A percentile compares a stretch with the other conserved stretches of the same genome.
Conservation (phyloP, 2,329 filamentous ascomycete genomes). For the Didymella glomerata region DNA sequence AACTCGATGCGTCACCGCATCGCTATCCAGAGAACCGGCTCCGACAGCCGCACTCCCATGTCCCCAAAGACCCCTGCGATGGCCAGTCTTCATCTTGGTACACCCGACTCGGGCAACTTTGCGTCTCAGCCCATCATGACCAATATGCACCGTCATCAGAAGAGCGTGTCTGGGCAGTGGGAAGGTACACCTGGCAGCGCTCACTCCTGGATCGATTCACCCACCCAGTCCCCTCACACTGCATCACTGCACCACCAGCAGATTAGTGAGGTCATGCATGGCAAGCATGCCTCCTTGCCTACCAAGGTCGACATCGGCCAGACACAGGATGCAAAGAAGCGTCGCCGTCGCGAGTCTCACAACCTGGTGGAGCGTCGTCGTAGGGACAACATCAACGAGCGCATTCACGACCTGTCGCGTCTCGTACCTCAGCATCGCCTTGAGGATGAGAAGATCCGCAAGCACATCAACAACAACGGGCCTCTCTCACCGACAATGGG, state of each 20-base stretch:
- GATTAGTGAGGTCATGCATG: constrained; percentile 88
- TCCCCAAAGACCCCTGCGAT: constrained; percentile 86
- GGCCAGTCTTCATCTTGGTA: constrained; percentile 74
- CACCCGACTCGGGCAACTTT: constrained; percentile 76
- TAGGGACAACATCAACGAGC: constrained; percentile 97
- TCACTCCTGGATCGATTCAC: constrained; percentile 87
- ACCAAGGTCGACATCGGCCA: constrained; percentile 77
- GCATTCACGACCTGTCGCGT: constrained; percentile 94
- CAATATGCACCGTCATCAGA: constrained; percentile 73
- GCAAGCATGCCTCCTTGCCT: constrained; percentile 87
- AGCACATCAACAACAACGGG: constrained; percentile 91
- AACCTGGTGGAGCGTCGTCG: constrained; percentile 94
- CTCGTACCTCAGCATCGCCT: constrained; percentile 90
- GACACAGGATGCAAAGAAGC: constrained; percentile 91
- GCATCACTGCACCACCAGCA: constrained; percentile 73
- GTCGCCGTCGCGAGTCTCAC: constrained; percentile 90
- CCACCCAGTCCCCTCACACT: constrained; percentile 82
- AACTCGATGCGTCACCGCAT: constrained; percentile 49
- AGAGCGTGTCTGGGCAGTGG: constrained; percentile 88
- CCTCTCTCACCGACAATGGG: constrained; percentile 84
- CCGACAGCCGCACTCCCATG: constrained; percentile 79
- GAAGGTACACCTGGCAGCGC: constrained; percentile 85
- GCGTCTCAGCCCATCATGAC: constrained; percentile 80
- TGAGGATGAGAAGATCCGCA: constrained; percentile 96
- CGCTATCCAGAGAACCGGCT: constrained; percentile 67